Evolutionary conservation across 73 alveolate genomes (phyloP).

Genomic region (Paramecium caudatum): DNA sequence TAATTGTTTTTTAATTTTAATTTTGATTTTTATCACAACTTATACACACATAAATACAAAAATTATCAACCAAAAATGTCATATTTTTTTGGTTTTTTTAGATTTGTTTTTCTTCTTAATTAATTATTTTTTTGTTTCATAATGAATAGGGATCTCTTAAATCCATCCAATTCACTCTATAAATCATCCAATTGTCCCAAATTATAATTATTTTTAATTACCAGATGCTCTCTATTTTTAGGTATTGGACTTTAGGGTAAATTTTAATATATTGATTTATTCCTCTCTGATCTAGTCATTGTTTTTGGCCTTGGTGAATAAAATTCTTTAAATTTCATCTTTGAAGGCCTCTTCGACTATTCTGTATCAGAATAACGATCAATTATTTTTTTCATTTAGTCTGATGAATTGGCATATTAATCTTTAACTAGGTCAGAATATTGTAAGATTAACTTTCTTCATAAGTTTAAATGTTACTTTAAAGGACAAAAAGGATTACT

Average conservation of each 20-base stretch:
- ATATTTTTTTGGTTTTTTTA: neutral
- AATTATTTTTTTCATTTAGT: constrained; percentile 2
- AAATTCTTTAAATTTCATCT: no score
- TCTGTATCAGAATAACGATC: neutral
- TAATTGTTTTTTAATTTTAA: constrained; percentile 8
- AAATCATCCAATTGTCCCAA: constrained; percentile 3
- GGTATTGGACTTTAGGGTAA: neutral
- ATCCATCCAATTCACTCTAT: neutral
- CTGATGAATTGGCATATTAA: constrained; percentile 6
- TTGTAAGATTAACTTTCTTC: neutral
- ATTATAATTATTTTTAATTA: constrained; percentile 13
- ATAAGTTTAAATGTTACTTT: constrained; percentile 1
- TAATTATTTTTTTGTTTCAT: no score
- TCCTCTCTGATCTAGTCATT: no score
- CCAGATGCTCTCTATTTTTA: neutral
- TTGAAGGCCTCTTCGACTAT: neutral
- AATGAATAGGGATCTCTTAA: neutral
- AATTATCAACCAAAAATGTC: neutral
- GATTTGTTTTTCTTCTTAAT: no score
- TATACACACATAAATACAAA: neutral
- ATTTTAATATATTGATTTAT: no score
- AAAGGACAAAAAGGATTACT: constrained; percentile 13
- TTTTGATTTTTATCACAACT: neutral
- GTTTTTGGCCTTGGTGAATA: constrained; percentile 16
- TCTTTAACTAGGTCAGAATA: constrained; percentile 45